A percentile compares a stretch with the other conserved stretches of the same genome.
These are phyloP conservation scores for Penicillium robsamsonii DNA, from an alignment of 495 filamentous ascomycete species.

Conservation along the genomic window DNA sequence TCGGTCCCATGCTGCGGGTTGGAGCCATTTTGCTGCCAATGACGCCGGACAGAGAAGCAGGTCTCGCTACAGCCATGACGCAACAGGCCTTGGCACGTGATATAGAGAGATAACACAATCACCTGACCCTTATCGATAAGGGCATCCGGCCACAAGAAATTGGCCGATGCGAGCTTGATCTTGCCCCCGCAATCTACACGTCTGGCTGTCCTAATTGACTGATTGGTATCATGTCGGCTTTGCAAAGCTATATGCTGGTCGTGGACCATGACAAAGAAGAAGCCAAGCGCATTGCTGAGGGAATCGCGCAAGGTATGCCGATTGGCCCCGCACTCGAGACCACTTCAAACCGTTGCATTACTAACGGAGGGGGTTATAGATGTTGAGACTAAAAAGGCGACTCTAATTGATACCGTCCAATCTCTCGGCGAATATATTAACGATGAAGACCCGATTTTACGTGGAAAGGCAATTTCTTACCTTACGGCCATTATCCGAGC, in stretches of 20 bases:
- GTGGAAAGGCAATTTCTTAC: conserved; percentile 66
- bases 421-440: conserved; percentile 69
- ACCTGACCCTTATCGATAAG: conserved; percentile 33
- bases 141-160: conserved; percentile 21
- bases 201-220: conserved; percentile 19
- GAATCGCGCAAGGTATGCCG: conserved; percentile 54
- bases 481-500: conserved; percentile 62
- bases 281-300: conserved; percentile 55
- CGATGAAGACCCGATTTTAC: conserved; percentile 61
- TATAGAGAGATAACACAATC: conserved; percentile 13
- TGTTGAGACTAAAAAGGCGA: conserved; percentile 59
- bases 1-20: conserved; percentile 21
- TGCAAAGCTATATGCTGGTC: conserved; percentile 64
- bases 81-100: conserved; percentile 25
- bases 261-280: conserved; percentile 61
- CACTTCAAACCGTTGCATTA: conserved; percentile 10
- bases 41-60: conserved; percentile 5
- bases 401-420: conserved; percentile 65
- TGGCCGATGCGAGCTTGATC: conserved; percentile 17
- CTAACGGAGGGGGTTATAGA: conserved; percentile 39
- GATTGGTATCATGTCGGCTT: conserved; percentile 54
- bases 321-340: conserved; percentile 22
- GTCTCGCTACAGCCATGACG: conserved; percentile 22
- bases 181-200: conserved; percentile 11
- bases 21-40: conserved; percentile 5